Percentiles rank a stretch among this genome's conserved stretches.
These are phyloP conservation scores for Rhodotorula sp. DNA, from an alignment of 1,284 basidiomycete genomes.

Conservation along the genomic window DNA sequence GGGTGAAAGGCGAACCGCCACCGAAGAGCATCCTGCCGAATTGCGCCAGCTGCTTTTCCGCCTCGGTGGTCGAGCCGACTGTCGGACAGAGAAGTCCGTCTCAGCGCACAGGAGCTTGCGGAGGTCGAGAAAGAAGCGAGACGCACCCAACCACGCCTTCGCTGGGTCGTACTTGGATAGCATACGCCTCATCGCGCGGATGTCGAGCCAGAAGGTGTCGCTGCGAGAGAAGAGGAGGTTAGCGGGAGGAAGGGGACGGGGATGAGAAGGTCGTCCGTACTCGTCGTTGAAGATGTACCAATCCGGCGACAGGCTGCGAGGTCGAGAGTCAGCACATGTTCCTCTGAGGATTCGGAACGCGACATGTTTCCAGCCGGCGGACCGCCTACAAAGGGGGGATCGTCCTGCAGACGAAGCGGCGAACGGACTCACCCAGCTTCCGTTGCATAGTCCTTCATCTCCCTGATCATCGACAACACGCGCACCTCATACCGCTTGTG, in stretches of 20 bases:
- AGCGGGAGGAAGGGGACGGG: background rate
- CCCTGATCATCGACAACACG: constrained; percentile 33
- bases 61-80: constrained; percentile 41
- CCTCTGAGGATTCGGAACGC: background rate
- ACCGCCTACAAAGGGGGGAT: background rate
- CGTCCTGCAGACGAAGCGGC: too few relatives aligned
- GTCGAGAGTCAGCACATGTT: too few relatives aligned
- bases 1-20: constrained; percentile 8
- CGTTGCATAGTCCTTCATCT: constrained; percentile 28
- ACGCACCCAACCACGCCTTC: constrained; percentile 36
- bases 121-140: background rate
- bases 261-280: background rate
- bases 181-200: constrained; percentile 34
- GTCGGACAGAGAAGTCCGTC: background rate
- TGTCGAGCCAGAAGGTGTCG: constrained; percentile 44
- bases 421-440: constrained; percentile 21
- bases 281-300: constrained; percentile 42
- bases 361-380: too few relatives aligned
- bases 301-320: constrained; percentile 16
- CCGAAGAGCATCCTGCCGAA: constrained; percentile 43
- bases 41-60: constrained; percentile 34
- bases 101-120: background rate
- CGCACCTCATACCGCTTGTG: constrained; percentile 39
- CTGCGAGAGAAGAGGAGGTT: background rate
- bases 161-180: constrained; percentile 39